Evolutionary conservation across 2,329 filamentous ascomycete species (phyloP).

Genomic region (Emergomyces orientalis): DNA sequence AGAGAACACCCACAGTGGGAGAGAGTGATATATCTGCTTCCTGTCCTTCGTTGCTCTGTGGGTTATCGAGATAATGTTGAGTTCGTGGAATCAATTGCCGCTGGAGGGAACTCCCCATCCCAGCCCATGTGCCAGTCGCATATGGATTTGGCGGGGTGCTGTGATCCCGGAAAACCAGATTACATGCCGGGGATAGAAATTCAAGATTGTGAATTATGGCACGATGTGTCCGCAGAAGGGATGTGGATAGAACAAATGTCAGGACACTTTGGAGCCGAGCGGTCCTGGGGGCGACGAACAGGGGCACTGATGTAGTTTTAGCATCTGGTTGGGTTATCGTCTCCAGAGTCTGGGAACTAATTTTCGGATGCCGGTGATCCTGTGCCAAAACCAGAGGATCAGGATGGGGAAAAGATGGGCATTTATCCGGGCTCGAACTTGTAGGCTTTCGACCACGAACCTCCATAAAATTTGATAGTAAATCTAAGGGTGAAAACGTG

Average conservation of each 20-base stretch:
- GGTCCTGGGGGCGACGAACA: conserved; percentile 4
- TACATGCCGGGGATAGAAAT: conserved; percentile 7
- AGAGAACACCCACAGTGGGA: conserved; percentile 56
- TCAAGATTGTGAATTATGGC: conserved; percentile 14
- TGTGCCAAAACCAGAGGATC: neutral
- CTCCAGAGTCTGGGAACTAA: too few species aligned
- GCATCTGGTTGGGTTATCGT: too few species aligned
- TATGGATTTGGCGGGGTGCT: neutral
- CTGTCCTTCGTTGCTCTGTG: conserved; percentile 9
- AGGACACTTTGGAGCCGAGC: conserved; percentile 18
- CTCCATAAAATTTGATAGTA: conserved; percentile 45
- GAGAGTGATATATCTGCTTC: conserved; percentile 62
- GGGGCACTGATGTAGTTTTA: neutral
- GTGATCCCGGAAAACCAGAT: conserved; percentile 21
- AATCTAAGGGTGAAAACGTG: conserved; percentile 26
- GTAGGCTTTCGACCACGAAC: conserved; percentile 31
- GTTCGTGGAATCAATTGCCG: conserved; percentile 17
- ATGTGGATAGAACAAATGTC: conserved; percentile 20
- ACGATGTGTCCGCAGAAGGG: conserved; percentile 23
- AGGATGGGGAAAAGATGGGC: conserved; percentile 20
- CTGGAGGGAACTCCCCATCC: neutral
- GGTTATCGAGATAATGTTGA: conserved; percentile 38
- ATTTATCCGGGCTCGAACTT: conserved; percentile 21
- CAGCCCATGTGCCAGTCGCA: neutral
- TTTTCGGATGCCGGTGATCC: neutral